Evolutionary conservation across 2,329 filamentous ascomycete genomes (phyloP), one percentile per base, ranked within the genome.

Genomic region (Aschersonia sp.): DNA sequence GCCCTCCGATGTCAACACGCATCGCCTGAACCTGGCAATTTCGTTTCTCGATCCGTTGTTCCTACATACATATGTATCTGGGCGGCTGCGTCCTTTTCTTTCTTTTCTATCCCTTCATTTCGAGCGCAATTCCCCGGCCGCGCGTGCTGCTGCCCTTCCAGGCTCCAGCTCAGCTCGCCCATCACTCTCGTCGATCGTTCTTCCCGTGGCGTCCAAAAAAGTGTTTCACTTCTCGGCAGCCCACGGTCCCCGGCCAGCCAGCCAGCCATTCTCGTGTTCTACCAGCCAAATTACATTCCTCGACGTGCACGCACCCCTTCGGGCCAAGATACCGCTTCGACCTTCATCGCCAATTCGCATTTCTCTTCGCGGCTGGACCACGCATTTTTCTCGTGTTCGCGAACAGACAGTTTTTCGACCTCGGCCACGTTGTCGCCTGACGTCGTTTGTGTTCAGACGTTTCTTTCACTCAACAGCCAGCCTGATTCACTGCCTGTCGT

Each of bases 291-390:
- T 38, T 38, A 38, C 35, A 38, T 38, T 38, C 35, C 35, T 38
- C 35, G 35, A 4, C 35, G 35, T 38, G 35, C 35, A 38, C 35
- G 35, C 35, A 38, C 35, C 35, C 35, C 35, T 38, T 4, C 31
- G 30, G 30, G 28, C 29, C 7, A 9, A 29, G 20, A 30, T 28
- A 31, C 29, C 9, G 12, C n/a, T 12, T 6, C 45, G 7, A 29
- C 7, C 42, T 20, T 9, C n/a, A 31, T 45, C 43, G 9, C 9
- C 20, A 12, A 30, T 12, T 44, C 28, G 9, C 49, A 50, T 47
- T 47, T 51, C 45, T 51, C 35, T n/a, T 12, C 43, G 46, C 52
- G 47, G 47, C 48, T 49, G 50, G 50, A 44, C 44, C 28, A 31
- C 40, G 44, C 31, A 29, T 35, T 46, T 31, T 5, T n/a, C n/a